phyloP scores from a whole-genome alignment of 495 filamentous ascomycete species.

The Penicillium bovifimosum region DNA sequence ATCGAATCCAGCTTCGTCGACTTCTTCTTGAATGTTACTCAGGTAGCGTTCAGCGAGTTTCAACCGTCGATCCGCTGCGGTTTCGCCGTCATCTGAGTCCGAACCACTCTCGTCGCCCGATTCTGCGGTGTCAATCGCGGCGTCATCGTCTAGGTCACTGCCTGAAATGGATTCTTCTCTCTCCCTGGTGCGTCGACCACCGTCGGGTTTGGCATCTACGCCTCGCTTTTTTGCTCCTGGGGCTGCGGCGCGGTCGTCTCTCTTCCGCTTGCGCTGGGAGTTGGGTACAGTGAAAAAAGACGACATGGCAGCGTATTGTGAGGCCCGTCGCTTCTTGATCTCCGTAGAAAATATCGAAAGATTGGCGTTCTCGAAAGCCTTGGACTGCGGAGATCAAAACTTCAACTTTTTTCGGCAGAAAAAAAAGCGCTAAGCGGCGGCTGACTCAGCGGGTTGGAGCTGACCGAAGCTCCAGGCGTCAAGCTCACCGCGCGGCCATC shows the following conservation, averaged over 20 bases:
- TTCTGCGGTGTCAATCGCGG: slow-evolving; percentile 34
- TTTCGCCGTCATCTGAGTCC: slow-evolving; percentile 64
- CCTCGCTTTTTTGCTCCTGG: slow-evolving; percentile 54
- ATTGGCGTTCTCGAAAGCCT: slow-evolving; percentile 9
- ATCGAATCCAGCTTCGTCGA: slow-evolving; percentile 80
- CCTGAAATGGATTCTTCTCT: slow-evolving; percentile 73
- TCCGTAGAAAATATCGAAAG: slow-evolving; percentile 1
- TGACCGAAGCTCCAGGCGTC: slow-evolving; percentile 42
- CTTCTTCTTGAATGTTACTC: slow-evolving; percentile 79
- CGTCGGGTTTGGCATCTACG: slow-evolving; percentile 33
- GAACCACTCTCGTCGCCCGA: slow-evolving; percentile 46
- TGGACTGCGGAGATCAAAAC: slow-evolving; percentile 16
- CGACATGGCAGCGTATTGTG: slow-evolving; percentile 50
- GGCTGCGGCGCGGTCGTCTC: slow-evolving; percentile 44
- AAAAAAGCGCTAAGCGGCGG: slow-evolving; percentile 31
- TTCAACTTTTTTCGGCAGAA: slow-evolving; percentile 41
- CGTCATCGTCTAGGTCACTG: slow-evolving; percentile 68
- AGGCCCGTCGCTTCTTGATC: slow-evolving; percentile 2
- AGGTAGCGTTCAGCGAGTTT: slow-evolving; percentile 90
- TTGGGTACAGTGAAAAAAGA: slow-evolving; percentile 80
- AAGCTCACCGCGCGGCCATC: slow-evolving; percentile 41
- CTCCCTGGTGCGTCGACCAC: slow-evolving; percentile 23
- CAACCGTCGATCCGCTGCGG: slow-evolving; percentile 77
- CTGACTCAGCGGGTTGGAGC: slow-evolving; percentile 36
- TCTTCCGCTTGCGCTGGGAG: slow-evolving; percentile 77